phyloP scores from a whole-genome alignment of 192 early-diverging fungal genomes.

The Coemansia sp. region DNA sequence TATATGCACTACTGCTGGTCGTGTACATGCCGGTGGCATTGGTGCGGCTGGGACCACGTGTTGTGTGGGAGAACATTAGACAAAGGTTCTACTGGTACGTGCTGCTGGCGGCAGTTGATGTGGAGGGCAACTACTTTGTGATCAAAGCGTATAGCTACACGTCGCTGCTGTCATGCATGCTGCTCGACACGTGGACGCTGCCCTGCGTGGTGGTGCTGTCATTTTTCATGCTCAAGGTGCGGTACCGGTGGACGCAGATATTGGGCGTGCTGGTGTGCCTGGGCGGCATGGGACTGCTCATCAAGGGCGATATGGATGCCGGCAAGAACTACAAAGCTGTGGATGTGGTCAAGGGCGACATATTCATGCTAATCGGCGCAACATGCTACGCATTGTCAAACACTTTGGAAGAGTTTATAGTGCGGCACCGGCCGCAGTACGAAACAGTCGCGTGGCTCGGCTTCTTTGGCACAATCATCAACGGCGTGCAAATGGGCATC shows the following conservation, averaged over 20 bases:
- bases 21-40: conserved; percentile 56
- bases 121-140: conserved; percentile 82
- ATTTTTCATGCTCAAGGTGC: conserved; percentile 62
- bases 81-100: conserved; percentile 56
- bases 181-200: conserved; percentile 76
- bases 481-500: conserved; percentile 68
- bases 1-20: conserved; percentile 57
- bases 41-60: conserved; percentile 36
- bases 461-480: conserved; percentile 72
- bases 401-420: conserved; percentile 68
- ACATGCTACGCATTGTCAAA: conserved; percentile 76
- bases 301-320: conserved; percentile 64
- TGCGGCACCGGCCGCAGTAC: conserved; percentile 70
- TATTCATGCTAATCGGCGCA: conserved; percentile 71
- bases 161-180: conserved; percentile 71
- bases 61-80: conserved; percentile 43
- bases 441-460: conserved; percentile 75
- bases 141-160: conserved; percentile 78
- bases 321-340: conserved; percentile 59
- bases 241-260: conserved; percentile 67
- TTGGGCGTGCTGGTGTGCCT: conserved; percentile 68
- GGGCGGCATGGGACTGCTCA: conserved; percentile 66
- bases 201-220: conserved; percentile 73
- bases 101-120: conserved; percentile 68
- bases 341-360: conserved; percentile 66